A percentile compares a stretch with the other conserved stretches of the same genome.
Conservation (phyloP, 106 monocot genomes). For the Cymbidium sinense region DNA sequence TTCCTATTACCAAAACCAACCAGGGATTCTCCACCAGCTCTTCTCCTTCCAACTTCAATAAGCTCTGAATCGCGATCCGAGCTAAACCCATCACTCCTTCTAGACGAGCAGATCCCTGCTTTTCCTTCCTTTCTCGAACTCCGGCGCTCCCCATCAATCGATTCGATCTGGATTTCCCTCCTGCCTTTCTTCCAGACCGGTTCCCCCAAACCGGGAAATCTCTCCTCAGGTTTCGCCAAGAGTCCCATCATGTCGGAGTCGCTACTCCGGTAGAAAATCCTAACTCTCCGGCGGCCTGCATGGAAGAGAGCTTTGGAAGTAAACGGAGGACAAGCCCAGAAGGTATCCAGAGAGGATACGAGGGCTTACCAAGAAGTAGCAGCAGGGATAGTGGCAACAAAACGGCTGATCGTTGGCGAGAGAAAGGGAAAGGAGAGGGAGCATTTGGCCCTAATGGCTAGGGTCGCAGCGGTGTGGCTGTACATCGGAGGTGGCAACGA, state of each 20-base stretch:
- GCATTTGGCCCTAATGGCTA: conserved; percentile 22
- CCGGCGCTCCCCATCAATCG: not conserved
- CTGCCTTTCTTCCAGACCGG: not conserved
- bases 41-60: conserved; percentile 5
- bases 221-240: not conserved
- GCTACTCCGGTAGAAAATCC: conserved; percentile 2
- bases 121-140: not conserved
- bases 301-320: conserved; percentile 7
- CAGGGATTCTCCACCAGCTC: not conserved
- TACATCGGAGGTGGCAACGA: conserved; percentile 3
- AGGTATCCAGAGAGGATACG: conserved; percentile 10
- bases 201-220: not conserved
- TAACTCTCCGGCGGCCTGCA: not conserved
- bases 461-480: conserved; percentile 8
- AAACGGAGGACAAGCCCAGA: not conserved
- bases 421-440: conserved; percentile 3
- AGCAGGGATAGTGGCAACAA: not conserved
- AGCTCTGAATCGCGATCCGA: not conserved
- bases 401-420: not conserved
- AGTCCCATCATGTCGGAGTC: not conserved
- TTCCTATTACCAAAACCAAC: not conserved
- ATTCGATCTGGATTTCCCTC: not conserved
- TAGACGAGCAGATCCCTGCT: not conserved
- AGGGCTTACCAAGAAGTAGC: conserved; percentile 12
- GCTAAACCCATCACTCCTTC: conserved; percentile 3